phyloP scores from a whole-genome alignment of 2,329 filamentous ascomycete genomes.

The Exophiala lecanii-corni region DNA sequence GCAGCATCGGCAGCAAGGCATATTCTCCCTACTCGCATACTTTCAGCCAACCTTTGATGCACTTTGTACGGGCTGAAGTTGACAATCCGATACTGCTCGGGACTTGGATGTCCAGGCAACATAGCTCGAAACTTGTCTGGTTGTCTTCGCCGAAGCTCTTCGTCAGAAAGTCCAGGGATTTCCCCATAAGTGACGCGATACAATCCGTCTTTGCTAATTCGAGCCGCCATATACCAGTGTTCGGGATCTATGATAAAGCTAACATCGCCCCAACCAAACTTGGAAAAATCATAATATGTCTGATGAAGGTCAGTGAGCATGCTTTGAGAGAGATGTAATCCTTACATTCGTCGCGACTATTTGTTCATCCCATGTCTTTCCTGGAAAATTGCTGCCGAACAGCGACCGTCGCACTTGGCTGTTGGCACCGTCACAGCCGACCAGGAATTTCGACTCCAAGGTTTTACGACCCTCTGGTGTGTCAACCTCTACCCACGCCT shows the following conservation, averaged over 20 bases:
- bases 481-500: conserved; percentile 19
- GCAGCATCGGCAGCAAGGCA: conserved; percentile 59
- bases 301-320: conserved; percentile 26
- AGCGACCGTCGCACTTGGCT: conserved; percentile 15
- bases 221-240: conserved; percentile 60
- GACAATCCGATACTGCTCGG: conserved; percentile 49
- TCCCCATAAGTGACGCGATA: conserved; percentile 64
- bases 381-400: conserved; percentile 18
- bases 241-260: conserved; percentile 59
- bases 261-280: conserved; percentile 31
- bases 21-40: conserved; percentile 55
- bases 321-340: background rate
- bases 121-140: conserved; percentile 54
- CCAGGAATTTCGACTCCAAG: conserved; percentile 33
- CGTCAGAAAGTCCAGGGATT: conserved; percentile 46
- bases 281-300: conserved; percentile 59
- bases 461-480: conserved; percentile 14
- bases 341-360: conserved; percentile 26
- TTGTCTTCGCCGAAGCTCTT: conserved; percentile 52
- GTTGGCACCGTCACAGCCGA: conserved; percentile 37
- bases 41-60: conserved; percentile 56
- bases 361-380: conserved; percentile 23
- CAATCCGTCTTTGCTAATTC: conserved; percentile 54
- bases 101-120: conserved; percentile 56
- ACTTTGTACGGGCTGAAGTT: conserved; percentile 58